Percentiles rank a stretch among this genome's conserved stretches.
phyloP scores from a whole-genome alignment of 495 filamentous ascomycete species.

The Penicillium chermesinum region DNA sequence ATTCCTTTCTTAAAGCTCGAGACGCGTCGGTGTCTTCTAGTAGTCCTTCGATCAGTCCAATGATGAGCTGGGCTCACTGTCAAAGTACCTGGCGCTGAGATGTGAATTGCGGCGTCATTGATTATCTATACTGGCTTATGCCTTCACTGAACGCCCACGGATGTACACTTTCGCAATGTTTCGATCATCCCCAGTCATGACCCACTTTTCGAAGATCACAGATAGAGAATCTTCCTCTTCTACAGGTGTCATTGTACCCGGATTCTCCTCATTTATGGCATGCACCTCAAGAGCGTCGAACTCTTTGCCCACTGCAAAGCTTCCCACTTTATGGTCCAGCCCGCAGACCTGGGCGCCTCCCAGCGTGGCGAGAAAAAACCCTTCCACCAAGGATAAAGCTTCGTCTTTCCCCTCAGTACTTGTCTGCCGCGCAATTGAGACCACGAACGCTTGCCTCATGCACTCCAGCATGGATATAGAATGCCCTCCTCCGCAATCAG shows the following conservation, averaged over 20 bases:
- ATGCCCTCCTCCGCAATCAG: slow-evolving; percentile 63
- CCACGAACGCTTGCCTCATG: slow-evolving; percentile 57
- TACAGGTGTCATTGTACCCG: slow-evolving; percentile 47
- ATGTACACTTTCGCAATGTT: slow-evolving; percentile 57
- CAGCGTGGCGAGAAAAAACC: slow-evolving; percentile 58
- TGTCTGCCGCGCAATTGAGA: slow-evolving; percentile 50
- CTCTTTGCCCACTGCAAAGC: slow-evolving; percentile 55
- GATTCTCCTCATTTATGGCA: slow-evolving; percentile 14
- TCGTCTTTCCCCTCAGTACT: slow-evolving; percentile 43
- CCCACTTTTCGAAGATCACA: slow-evolving; percentile 57
- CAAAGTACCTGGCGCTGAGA: no score
- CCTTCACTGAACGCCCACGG: slow-evolving; percentile 46
- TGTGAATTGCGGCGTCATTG: no score
- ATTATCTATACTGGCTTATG: no score
- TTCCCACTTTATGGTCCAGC: slow-evolving; percentile 50
- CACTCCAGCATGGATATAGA: slow-evolving; percentile 54
- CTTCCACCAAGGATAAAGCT: slow-evolving; percentile 46
- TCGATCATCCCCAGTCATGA: slow-evolving; percentile 62
- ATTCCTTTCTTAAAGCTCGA: no score
- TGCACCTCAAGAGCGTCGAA: slow-evolving; percentile 61
- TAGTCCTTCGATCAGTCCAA: no score
- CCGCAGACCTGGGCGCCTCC: slow-evolving; percentile 59
- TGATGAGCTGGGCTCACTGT: no score
- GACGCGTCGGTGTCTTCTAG: no score
- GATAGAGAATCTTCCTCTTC: slow-evolving; percentile 45